Percentiles rank a stretch among this genome's conserved stretches.
Conservation (phyloP, 768 basidiomycete species). For the Leccinum variicolor region DNA sequence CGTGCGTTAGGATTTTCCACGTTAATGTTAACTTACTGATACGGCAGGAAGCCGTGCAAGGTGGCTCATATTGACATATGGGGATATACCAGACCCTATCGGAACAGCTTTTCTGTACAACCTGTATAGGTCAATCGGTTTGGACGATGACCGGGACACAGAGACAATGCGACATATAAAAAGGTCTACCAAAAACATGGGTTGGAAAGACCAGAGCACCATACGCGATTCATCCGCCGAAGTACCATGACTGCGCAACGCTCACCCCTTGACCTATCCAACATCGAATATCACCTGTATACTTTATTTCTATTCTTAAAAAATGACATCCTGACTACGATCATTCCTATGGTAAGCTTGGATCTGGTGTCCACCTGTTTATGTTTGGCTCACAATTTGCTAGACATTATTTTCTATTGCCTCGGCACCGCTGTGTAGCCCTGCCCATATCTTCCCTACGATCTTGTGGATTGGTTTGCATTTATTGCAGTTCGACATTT, state of each 20-base stretch:
- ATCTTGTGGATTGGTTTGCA: conserved; percentile 45
- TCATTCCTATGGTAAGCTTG: conserved; percentile 42
- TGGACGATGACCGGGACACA: background rate
- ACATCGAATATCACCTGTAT: conserved; percentile 21
- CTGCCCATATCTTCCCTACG: conserved; percentile 22
- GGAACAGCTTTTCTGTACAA: background rate
- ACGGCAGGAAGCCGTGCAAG: background rate
- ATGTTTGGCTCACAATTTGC: background rate
- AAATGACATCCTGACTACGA: conserved; percentile 44
- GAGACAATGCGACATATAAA: conserved; percentile 1
- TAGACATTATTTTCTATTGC: background rate
- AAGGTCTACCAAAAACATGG: background rate
- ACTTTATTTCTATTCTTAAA: conserved; percentile 40
- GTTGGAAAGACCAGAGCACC: background rate
- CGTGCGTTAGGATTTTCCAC: background rate
- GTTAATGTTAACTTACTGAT: background rate
- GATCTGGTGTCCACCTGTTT: background rate
- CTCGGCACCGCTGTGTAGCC: conserved; percentile 27
- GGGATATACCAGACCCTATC: background rate
- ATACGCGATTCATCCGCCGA: background rate
- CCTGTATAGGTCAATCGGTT: background rate
- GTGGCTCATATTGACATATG: background rate
- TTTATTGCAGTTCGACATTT: conserved; percentile 40
- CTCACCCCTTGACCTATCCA: background rate
- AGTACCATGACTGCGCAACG: conserved; percentile 18